Conservation (phyloP, 225 moss, liverwort and hornwort species). For the Rhytidiadelphus loreus region DNA sequence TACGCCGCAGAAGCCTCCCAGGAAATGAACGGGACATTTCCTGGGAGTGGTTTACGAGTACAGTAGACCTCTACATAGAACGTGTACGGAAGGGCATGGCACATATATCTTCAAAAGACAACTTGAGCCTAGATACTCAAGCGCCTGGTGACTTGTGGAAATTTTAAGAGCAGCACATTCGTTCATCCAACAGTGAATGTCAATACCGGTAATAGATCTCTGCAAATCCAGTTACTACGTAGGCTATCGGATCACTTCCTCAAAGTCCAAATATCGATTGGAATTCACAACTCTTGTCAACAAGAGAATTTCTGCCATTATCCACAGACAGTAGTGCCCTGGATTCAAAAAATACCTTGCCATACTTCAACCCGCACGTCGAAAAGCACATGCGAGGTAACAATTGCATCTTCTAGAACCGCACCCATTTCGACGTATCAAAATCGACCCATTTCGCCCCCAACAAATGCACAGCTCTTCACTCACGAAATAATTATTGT, state of each 20-base stretch:
- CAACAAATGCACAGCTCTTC: background rate
- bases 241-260: background rate
- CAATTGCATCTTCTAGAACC: too few relatives aligned
- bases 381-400: too few relatives aligned
- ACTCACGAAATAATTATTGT: background rate
- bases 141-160: constrained; percentile 83
- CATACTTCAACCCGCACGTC: too few relatives aligned
- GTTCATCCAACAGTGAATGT: constrained; percentile 26
- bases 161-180: constrained; percentile 79
- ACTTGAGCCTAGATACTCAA: constrained; percentile 86
- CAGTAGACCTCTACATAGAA: background rate
- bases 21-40: too few relatives aligned
- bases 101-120: background rate
- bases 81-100: background rate
- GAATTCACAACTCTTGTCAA: too few relatives aligned
- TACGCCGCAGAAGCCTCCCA: too few relatives aligned
- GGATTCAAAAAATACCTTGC: too few relatives aligned
- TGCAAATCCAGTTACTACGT: background rate
- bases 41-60: too few relatives aligned
- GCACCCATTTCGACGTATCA: too few relatives aligned
- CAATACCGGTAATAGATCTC: background rate
- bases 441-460: too few relatives aligned
- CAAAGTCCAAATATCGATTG: background rate
- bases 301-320: too few relatives aligned
- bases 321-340: too few relatives aligned